Evolutionary conservation across 1,139 yeast species (phyloP), one percentile per base, ranked within the genome.

Genomic region (Geotrichum citri-aurantii): DNA sequence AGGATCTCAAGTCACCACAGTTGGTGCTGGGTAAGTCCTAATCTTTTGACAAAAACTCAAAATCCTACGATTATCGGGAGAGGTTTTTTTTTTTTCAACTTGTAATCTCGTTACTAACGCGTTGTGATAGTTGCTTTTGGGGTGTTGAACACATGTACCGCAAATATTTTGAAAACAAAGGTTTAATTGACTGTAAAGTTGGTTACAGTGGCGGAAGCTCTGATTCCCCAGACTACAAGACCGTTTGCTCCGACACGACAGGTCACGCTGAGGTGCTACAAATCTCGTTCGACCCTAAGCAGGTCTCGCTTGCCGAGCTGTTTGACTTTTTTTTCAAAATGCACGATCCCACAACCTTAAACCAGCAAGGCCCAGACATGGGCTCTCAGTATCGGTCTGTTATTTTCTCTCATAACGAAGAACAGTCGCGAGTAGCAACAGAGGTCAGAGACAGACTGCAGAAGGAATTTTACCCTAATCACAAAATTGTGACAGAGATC

Each of bases 351-450:
- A 81, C 82, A 26, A 77, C 80, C 8, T 59, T 72, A 62, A 76
- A 82, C 68, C 69, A 82, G 1, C 97, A 91, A 72, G 97, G 97
- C 6, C 88, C 89, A 17, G 96, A 90, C 68, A 67, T 69, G 12
- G 97, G 97, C 10, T 81, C 91, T 1, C 97, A 91, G 71, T 91
- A 91, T 73, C 80, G 96, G 67, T 84, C 92, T 31, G 95, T 84
- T 2, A 78, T 91, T 17, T 86, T 84, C 75, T 77, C 85, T 6
- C 86, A 84, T 65, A 69, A 74, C 52, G 81, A 78, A 0, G 84
- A 79, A 50, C 86, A 84, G 68, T 64, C 68, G 55, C 61, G 67
- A 21, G 71, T 70, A 23, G 81, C 85, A 68, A 75, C 71, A 59
- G 72, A 67, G 58, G 75, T 79, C 10, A 66, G 69, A 58, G 68